phyloP scores from a whole-genome alignment of 1,139 yeast species.

The Candida dubliniensis region DNA sequence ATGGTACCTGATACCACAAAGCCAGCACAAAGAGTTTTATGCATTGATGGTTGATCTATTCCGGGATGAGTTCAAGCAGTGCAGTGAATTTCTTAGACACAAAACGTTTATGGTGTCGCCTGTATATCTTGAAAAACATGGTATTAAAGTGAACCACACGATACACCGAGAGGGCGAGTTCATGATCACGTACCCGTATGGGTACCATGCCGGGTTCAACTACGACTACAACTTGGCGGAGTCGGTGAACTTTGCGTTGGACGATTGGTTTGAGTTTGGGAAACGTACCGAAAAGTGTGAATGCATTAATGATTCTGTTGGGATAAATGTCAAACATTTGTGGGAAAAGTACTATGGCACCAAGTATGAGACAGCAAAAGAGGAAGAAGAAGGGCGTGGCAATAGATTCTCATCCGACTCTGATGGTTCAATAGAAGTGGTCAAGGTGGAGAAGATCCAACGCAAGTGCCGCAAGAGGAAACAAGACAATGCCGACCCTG shows the following conservation, averaged over 20 bases:
- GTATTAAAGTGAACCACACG: conserved; percentile 62
- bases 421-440: conserved; percentile 3
- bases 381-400: neutral
- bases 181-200: conserved; percentile 81
- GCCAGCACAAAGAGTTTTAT: conserved; percentile 56
- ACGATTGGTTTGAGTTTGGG: conserved; percentile 78
- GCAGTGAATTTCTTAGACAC: conserved; percentile 77
- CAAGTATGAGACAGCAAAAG: conserved; percentile 23
- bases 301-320: conserved; percentile 77
- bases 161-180: conserved; percentile 73
- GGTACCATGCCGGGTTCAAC: conserved; percentile 84
- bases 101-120: conserved; percentile 81
- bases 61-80: conserved; percentile 60
- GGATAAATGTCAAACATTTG: conserved; percentile 59
- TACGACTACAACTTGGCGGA: conserved; percentile 77
- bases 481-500: neutral
- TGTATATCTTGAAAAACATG: conserved; percentile 53
- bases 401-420: conserved; percentile 4
- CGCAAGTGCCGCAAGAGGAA: conserved; percentile 1
- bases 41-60: conserved; percentile 67
- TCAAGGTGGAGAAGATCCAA: neutral
- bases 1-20: conserved; percentile 86
- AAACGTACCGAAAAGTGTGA: conserved; percentile 61
- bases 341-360: conserved; percentile 36
- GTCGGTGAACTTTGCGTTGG: conserved; percentile 77